A percentile compares a stretch with the other conserved stretches of the same genome.
phyloP scores from a whole-genome alignment of 2,329 filamentous ascomycete species.

The Fusarium subglutinans region DNA sequence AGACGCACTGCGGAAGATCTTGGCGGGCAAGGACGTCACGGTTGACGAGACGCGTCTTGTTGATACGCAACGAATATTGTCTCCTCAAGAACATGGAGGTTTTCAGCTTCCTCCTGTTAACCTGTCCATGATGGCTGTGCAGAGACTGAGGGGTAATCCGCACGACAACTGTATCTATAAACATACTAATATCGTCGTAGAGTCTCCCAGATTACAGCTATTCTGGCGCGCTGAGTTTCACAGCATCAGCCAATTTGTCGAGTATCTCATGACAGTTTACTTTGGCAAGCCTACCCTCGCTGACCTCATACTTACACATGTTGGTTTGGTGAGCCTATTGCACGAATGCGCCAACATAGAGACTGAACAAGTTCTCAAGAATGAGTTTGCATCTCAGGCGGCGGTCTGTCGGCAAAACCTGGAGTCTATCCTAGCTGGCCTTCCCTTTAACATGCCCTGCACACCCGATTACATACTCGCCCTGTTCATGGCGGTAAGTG shows the following conservation, averaged over 20 bases:
- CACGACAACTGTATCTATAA: rapidly evolving
- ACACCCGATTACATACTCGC: neutral
- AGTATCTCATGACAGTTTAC: conserved; percentile 18
- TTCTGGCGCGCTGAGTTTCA: conserved; percentile 5
- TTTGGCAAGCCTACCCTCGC: conserved; percentile 10
- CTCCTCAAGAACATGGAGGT: neutral
- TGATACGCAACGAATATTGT: neutral
- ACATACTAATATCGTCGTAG: neutral
- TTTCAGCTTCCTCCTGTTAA: neutral
- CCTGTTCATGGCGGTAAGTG: neutral
- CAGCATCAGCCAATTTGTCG: conserved; percentile 1
- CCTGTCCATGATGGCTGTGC: conserved; percentile 6
- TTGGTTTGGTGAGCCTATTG: neutral
- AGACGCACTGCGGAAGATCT: neutral
- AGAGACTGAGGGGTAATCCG: neutral
- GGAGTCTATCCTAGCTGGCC: neutral
- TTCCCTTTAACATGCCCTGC: neutral
- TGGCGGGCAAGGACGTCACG: neutral
- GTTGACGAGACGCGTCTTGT: neutral
- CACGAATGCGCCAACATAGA: neutral
- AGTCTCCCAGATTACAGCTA: neutral
- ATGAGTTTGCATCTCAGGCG: neutral
- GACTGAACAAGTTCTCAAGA: neutral
- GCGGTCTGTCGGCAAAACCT: neutral
- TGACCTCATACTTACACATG: neutral